Evolutionary conservation across 1,284 basidiomycete species (phyloP).

Genomic region (Taiwanofungus camphoratus): DNA sequence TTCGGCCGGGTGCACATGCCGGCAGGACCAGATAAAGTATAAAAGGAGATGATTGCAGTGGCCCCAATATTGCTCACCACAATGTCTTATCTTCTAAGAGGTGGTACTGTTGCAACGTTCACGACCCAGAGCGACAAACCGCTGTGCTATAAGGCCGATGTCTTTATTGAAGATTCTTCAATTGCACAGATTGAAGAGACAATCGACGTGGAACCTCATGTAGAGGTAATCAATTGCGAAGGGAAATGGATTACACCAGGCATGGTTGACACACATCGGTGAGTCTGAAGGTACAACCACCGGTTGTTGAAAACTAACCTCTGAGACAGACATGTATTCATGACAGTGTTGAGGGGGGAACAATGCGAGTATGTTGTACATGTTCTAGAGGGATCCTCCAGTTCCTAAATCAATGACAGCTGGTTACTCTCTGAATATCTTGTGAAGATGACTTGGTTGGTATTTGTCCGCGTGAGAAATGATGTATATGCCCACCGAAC

Average conservation of each 20-base stretch:
- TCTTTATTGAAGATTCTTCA: slow-evolving; percentile 24
- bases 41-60: no score
- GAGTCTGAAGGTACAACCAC: no score
- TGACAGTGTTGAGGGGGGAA: slow-evolving; percentile 25
- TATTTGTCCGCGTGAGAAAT: neutral
- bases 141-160: slow-evolving; percentile 22
- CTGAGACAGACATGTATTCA: slow-evolving; percentile 25
- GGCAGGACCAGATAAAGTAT: no score
- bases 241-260: slow-evolving; percentile 30
- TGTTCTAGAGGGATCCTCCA: neutral
- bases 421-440: slow-evolving; percentile 28
- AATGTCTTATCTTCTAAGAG: slow-evolving; percentile 23
- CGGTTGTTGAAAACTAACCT: no score
- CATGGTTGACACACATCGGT: slow-evolving; percentile 30
- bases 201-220: slow-evolving; percentile 17
- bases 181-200: slow-evolving; percentile 22
- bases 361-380: slow-evolving; percentile 25
- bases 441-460: slow-evolving; percentile 26
- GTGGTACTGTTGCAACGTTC: slow-evolving; percentile 25
- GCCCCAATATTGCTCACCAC: no score
- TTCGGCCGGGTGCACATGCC: no score
- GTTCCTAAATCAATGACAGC: slow-evolving; percentile 10
- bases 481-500: neutral
- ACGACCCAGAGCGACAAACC: slow-evolving; percentile 18
- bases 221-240: slow-evolving; percentile 25